A percentile compares a stretch with the other conserved stretches of the same genome.
phyloP scores from a whole-genome alignment of 306 rosid species.

The Carpinus fangiana region DNA sequence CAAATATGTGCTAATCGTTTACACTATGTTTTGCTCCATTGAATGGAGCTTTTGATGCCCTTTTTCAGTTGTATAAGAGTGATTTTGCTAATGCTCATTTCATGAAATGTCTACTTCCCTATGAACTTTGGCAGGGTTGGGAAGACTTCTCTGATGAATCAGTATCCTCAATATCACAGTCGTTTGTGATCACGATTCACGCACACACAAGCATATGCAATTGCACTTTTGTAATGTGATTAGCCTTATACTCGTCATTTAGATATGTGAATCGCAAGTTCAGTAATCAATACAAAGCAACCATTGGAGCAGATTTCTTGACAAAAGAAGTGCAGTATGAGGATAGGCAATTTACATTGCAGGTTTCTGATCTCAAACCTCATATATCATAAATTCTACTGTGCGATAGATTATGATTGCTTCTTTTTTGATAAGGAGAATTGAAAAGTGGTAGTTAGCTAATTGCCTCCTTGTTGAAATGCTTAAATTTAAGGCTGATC shows the following conservation, averaged over 20 bases:
- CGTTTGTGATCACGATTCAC: neutral
- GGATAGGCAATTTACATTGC: constrained; percentile 58
- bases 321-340: constrained; percentile 68
- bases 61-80: neutral
- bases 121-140: constrained; percentile 51
- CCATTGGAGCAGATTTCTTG: constrained; percentile 67
- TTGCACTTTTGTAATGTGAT: neutral
- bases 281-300: constrained; percentile 65
- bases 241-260: neutral
- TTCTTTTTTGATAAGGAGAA: too few species aligned
- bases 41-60: neutral
- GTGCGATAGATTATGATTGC: neutral
- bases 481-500: neutral
- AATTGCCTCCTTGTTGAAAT: neutral
- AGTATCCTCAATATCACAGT: constrained; percentile 28
- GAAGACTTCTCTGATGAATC: constrained; percentile 66
- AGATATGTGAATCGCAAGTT: constrained; percentile 66
- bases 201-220: neutral
- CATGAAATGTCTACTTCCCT: neutral
- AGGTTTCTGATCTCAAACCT: constrained; percentile 22
- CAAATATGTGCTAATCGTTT: neutral
- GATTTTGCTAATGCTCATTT: neutral
- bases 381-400: too few species aligned
- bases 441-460: neutral
- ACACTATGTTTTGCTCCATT: neutral